Conservation (phyloP, 495 filamentous ascomycete species). For the Neurospora terricola region DNA sequence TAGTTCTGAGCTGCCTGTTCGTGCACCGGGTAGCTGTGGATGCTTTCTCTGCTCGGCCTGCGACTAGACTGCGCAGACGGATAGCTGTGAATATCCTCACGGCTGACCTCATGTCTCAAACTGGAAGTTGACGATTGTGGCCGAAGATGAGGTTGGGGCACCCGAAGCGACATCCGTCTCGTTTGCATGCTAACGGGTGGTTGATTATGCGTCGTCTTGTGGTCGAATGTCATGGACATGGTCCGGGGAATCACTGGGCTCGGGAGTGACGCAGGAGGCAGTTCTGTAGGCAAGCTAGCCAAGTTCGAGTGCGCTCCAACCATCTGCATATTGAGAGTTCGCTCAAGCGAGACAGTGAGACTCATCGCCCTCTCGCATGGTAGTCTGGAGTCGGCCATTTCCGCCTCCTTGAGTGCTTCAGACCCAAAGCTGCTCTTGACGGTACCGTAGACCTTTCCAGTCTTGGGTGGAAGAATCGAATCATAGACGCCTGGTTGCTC, state of each 20-base stretch:
- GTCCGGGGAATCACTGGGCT: constrained; percentile 17
- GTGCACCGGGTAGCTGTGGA: constrained; percentile 18
- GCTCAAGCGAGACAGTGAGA: constrained; percentile 10
- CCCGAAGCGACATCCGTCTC: constrained; percentile 24
- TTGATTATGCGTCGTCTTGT: constrained; percentile 10
- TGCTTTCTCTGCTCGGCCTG: constrained; percentile 25
- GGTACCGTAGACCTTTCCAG: constrained; percentile 5
- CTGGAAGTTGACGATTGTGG: constrained; percentile 26
- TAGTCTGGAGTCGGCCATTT: not conserved
- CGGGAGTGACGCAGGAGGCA: constrained; percentile 17
- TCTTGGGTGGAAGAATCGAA: constrained; percentile 7
- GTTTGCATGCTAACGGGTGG: constrained; percentile 28
- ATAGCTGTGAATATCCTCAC: constrained; percentile 24
- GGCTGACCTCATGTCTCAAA: constrained; percentile 20
- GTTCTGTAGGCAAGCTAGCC: constrained; percentile 7
- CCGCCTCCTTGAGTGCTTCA: not conserved
- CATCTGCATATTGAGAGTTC: constrained; percentile 7
- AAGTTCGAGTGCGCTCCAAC: constrained; percentile 2
- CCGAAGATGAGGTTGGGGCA: constrained; percentile 27
- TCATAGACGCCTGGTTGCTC: constrained; percentile 4
- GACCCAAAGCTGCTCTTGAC: constrained; percentile 6
- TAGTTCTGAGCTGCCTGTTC: constrained; percentile 3
- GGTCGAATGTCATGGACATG: constrained; percentile 10
- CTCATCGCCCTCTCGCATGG: constrained; percentile 11
- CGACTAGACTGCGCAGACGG: constrained; percentile 9